A percentile compares a stretch with the other conserved stretches of the same genome.
These are phyloP conservation scores for Nadsonia commutata DNA, from an alignment of 1,139 yeast species.

Conservation along the genomic window DNA sequence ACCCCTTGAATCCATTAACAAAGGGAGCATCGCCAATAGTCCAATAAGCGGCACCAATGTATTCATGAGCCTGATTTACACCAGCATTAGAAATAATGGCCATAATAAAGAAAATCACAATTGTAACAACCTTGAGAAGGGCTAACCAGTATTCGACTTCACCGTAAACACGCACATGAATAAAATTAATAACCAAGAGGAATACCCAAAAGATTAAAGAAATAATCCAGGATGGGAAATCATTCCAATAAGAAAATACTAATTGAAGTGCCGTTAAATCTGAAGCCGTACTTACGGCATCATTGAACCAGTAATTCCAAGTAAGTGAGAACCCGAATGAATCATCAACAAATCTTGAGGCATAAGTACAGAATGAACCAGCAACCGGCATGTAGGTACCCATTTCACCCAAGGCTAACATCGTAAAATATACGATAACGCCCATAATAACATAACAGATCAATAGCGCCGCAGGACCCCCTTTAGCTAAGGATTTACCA, in stretches of 20 bases:
- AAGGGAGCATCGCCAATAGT: constrained; percentile 36
- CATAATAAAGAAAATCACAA: constrained; percentile 40
- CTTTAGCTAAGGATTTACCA: constrained; percentile 36
- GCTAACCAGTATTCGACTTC: constrained; percentile 60
- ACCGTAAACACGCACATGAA: constrained; percentile 45
- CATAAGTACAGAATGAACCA: constrained; percentile 50
- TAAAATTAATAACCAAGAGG: constrained; percentile 35
- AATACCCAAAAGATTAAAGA: constrained; percentile 46
- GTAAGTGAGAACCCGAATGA: constrained; percentile 50
- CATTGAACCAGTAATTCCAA: constrained; percentile 52
- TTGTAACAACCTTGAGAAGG: constrained; percentile 39
- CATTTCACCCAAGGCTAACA: constrained; percentile 53
- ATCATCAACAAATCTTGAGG: constrained; percentile 44
- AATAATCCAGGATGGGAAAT: constrained; percentile 43
- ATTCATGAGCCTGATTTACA: constrained; percentile 36
- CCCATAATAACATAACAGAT: constrained; percentile 37
- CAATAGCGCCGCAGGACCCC: constrained; percentile 41
- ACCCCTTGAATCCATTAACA: constrained; percentile 40
- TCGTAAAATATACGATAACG: constrained; percentile 36
- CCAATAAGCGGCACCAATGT: constrained; percentile 39
- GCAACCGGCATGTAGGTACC: constrained; percentile 43
- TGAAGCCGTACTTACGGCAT: constrained; percentile 46
- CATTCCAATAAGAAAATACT: constrained; percentile 45
- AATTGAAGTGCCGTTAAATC: constrained; percentile 48
- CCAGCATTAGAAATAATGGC: constrained; percentile 49